A percentile compares a stretch with the other conserved stretches of the same genome.
phyloP scores from a whole-genome alignment of 345 rosid species.

The Brassica juncea region DNA sequence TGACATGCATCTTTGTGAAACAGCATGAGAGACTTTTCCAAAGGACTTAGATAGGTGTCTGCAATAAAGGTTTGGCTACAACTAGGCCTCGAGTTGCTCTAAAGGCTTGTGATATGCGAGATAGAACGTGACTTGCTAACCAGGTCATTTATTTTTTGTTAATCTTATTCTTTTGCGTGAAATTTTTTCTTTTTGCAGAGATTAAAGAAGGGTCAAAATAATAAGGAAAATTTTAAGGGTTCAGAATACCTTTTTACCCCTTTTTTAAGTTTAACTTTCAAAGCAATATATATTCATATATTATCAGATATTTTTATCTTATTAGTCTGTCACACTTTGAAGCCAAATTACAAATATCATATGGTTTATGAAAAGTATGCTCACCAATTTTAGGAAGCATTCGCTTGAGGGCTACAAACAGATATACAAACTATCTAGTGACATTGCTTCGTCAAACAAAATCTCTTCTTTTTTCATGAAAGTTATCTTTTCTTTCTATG shows the following conservation, averaged over 20 bases:
- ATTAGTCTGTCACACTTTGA: too few relatives aligned
- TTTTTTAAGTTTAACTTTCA: not conserved
- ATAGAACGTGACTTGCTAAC: constrained; percentile 72
- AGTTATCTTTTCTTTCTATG: too few relatives aligned
- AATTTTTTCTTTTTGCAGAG: not conserved
- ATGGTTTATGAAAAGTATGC: too few relatives aligned
- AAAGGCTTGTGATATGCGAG: constrained; percentile 66
- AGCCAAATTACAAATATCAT: too few relatives aligned
- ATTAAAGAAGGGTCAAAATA: not conserved
- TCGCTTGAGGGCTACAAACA: not conserved
- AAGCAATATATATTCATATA: too few relatives aligned
- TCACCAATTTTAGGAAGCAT: not conserved
- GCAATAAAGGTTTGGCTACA: constrained; percentile 90
- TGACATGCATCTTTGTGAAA: constrained; percentile 55
- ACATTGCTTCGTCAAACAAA: not conserved
- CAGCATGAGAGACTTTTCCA: constrained; percentile 97
- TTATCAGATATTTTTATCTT: too few relatives aligned
- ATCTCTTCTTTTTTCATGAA: too few relatives aligned
- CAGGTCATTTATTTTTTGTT: constrained; percentile 47
- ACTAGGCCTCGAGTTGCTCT: constrained; percentile 82
- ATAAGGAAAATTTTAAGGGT: not conserved
- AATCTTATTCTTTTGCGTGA: not conserved
- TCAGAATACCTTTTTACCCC: not conserved
- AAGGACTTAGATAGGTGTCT: constrained; percentile 63
- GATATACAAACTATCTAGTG: not conserved